Evolutionary conservation across 257 asterid species (phyloP).

Genomic region (Lavandula angustifolia): DNA sequence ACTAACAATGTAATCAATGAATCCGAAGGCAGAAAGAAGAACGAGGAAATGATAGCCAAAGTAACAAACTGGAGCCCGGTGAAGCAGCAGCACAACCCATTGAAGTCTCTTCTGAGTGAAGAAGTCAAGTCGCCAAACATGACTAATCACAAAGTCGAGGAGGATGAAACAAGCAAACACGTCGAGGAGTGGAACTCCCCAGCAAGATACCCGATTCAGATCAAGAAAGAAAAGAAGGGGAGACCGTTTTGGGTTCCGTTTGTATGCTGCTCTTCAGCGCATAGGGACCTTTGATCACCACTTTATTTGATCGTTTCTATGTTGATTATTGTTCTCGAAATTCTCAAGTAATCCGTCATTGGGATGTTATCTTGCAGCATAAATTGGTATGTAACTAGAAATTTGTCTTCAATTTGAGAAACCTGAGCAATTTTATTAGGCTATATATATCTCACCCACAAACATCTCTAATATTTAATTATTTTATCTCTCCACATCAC

Average conservation of each 20-base stretch:
- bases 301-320: neutral
- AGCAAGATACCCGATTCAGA: slow-evolving; percentile 75
- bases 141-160: slow-evolving; percentile 38
- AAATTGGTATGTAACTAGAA: too few relatives aligned
- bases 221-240: slow-evolving; percentile 77
- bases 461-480: too few relatives aligned
- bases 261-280: slow-evolving; percentile 80
- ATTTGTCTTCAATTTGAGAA: too few relatives aligned
- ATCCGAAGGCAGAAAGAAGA: slow-evolving; percentile 83
- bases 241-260: slow-evolving; percentile 79
- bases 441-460: too few relatives aligned
- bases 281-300: slow-evolving; percentile 47
- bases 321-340: slow-evolving; percentile 29
- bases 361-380: too few relatives aligned
- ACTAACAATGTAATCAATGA: slow-evolving; percentile 60
- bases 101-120: slow-evolving; percentile 63
- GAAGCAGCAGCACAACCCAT: slow-evolving; percentile 69
- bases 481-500: too few relatives aligned
- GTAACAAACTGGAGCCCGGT: slow-evolving; percentile 72
- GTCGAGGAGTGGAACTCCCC: slow-evolving; percentile 89
- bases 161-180: slow-evolving; percentile 44
- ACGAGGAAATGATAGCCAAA: slow-evolving; percentile 78
- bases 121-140: slow-evolving; percentile 65
- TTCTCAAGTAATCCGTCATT: slow-evolving; percentile 24
- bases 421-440: too few relatives aligned